Conservation (phyloP, 2,329 filamentous ascomycete species). For the Setomelanomma holmii region DNA sequence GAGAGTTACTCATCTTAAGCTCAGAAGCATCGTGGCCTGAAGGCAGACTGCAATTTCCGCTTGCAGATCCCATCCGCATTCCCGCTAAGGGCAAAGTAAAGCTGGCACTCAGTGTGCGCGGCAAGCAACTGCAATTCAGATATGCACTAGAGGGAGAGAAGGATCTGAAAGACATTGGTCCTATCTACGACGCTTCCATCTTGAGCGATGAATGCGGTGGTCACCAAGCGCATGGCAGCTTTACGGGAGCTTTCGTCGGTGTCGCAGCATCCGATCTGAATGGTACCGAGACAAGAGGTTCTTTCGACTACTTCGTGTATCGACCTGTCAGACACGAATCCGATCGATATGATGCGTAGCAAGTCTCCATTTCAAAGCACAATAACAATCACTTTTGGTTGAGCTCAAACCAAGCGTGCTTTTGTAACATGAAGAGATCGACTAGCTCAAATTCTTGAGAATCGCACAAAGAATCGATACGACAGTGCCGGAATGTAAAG, state of each 20-base stretch:
- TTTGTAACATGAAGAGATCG: too few relatives aligned
- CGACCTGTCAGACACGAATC: conserved; percentile 36
- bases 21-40: conserved; percentile 65
- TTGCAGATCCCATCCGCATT: conserved; percentile 55
- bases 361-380: conserved; percentile 5
- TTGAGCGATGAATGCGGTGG: conserved; percentile 70
- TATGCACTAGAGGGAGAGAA: conserved; percentile 60
- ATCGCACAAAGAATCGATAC: too few relatives aligned
- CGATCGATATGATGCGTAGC: conserved; percentile 39
- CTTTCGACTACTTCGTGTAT: conserved; percentile 45
- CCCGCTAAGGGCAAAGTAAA: conserved; percentile 63
- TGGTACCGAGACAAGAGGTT: conserved; percentile 33
- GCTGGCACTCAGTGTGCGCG: conserved; percentile 61
- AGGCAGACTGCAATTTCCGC: conserved; percentile 55
- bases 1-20: conserved; percentile 64
- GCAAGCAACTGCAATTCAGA: conserved; percentile 62
- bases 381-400: background rate
- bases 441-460: too few relatives aligned
- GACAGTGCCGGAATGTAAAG: too few relatives aligned
- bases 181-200: conserved; percentile 65
- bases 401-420: too few relatives aligned
- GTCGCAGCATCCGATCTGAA: conserved; percentile 44
- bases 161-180: conserved; percentile 58
- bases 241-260: conserved; percentile 62
- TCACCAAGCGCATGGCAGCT: conserved; percentile 67